Base-by-base conservation (phyloP, 805 yeast species). In the Brettanomyces anomalus region DNA sequence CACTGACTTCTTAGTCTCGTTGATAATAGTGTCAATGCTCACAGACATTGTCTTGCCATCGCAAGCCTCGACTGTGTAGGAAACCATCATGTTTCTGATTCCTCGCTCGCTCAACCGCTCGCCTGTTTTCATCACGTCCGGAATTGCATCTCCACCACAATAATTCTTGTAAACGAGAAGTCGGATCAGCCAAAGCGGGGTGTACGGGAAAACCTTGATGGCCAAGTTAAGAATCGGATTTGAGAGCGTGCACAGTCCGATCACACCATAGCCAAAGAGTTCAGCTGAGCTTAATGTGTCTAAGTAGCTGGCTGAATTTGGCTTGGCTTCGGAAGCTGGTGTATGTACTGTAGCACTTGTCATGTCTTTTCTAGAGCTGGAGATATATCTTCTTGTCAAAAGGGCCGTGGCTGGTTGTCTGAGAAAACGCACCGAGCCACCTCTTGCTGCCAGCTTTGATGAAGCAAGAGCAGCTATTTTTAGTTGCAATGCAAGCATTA, bases 41-140 rank as follows among this genome's bases (percentile, higher is more conserved):
- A 60, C 57, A 7, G 58, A 46, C 61, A 75, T 68, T 56, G 76
- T 72, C 45, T 74, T 74, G 33, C 95, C 96, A 49, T 85, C 85
- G 42, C 96, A 81, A 43, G 93, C 95, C 64, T 89, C 97, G 41
- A 89, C 88, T 14, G 96, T 86, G 60, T 87, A 76, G 1, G 94
- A 82, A n/a, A 89, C 68, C 95, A 89, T 87, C 95, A 89, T 86
- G 68, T 89, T 90, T 51, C 85, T 77, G 56, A 88, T 84, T 8
- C 95, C 95, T 47, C 95, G 72, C 41, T 72, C 61, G 43, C 77
- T 69, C 50, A 89, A 70, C 45, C 77, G 68, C 43, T 70, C 65
- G 42, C 95, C 95, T 4, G 95, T 83, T 43, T 68, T 60, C 42
- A 76, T 68, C 13, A 89, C 93, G 49, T 88, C 84, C 10, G 63